Base-by-base conservation (phyloP, 2,329 filamentous ascomycete genomes). In the Fusarium vanettenii region DNA sequence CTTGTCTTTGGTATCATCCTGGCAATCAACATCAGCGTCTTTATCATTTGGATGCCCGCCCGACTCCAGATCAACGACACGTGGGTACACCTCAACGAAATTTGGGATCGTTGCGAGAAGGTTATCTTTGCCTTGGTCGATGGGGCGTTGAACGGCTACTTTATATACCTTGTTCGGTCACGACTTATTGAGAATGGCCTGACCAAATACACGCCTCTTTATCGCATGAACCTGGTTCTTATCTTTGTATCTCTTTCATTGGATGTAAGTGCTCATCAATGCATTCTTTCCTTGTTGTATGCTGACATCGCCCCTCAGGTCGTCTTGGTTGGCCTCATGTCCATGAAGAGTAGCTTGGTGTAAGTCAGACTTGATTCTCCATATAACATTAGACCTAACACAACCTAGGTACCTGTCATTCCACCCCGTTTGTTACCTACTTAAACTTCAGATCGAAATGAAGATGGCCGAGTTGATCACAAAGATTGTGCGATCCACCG, bases 21-120 rank as follows among this genome's bases (percentile, higher is more conserved):
- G 3, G 66, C 81, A 2, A 82, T 90, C 66, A 90, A 89, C 57
- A 85, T 89, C 25, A 85, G 84, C 3, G 88, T 89, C 2, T 89
- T 87, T 56, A 82, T 81, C 65, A 89, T 89, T 18, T 90, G 88
- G 88, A 86, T 90, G 20, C 88, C 88, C 0, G 84, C 87, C 0
- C 85, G 86, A 2, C 79, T 89, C 1, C 83, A 87, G 48, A 81
- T 86, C 6, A 84, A 76, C 8, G 63, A 84, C 0, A 76, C 62
- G 1, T 89, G 84, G 63, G 81, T 88, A 29, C 71, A 78, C 22
- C 78, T 88, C 55, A 90, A 90, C 72, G 74, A 83, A 0, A 80
- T 87, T 52, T 90, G 88, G 88, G 88, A 89, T 56, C 85, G 87
- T 8, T 81, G 82, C 55, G 87, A 89, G 37, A 90, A 90, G 73